Evolutionary conservation across 1,139 yeast species (phyloP), one percentile per base, ranked within the genome.

Genomic region (Geotrichum bryndzae): DNA sequence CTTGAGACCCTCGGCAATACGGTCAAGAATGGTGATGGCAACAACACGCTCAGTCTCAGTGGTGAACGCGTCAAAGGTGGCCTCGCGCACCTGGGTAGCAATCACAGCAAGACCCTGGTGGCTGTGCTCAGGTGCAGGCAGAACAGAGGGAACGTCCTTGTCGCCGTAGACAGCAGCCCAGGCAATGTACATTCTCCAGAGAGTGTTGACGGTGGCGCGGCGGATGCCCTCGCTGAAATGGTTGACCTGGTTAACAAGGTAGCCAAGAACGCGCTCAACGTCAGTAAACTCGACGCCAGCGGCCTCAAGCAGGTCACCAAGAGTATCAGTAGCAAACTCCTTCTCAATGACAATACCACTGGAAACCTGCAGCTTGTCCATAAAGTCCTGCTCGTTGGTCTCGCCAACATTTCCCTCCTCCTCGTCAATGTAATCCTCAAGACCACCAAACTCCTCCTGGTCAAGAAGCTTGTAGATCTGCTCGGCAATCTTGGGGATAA

Each of bases 321-420:
- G 79, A 29, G 97, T 96, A 72, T 92, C 95, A 55, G 95, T 83
- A n/a, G 97, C 97, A 70, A 90, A 90, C 79, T 94, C 99, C 79
- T 94, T 94, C 79, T 94, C 99, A 71, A 90, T 88, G 67, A 97
- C 90, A 71, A 94, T 86, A 80, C 97, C 98, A 58, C 97, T 88
- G 80, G 91, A 91, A 67, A 92, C 92, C 69, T 89, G 87, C 73
- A 89, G 82, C 68, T 87, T 87, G 70, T 86, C 86, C 64, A 83
- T 85, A 67, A 86, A 74, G 61, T 87, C 92, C 18, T 72, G 77
- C 22, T 68, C 74, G 46, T 41, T 41, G 23, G 64, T 73, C 22
- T 64, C 73, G 29, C 68, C 72, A 52, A 65, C 66, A 45, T 66
- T 63, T 22, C 68, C 72, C 38, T 66, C 68, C 29, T 66, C 70